Base-by-base conservation (phyloP, 2,329 filamentous ascomycete species). In the Exophiala aquamarina region DNA sequence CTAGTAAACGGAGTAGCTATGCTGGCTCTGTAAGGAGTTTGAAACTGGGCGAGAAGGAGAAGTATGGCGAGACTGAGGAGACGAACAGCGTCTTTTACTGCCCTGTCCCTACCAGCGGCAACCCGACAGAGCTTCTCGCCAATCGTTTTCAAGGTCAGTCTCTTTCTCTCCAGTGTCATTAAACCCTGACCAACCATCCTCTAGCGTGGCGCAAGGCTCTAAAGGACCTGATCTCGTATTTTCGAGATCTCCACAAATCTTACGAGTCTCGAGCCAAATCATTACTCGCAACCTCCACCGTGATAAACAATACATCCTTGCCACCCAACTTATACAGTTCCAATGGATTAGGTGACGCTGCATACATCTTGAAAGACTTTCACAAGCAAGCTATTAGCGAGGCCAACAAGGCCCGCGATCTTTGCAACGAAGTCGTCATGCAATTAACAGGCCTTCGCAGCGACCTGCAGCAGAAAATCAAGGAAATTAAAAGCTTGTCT, bases 401-500 rank as follows among this genome's bases (percentile, higher is more conserved):
- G 64, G 83, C 89, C 11, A 89, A 86, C 68, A 96, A 95, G 70
- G 89, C 92, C 2, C 84, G 80, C 47, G 90, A 95, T 54, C 91
- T 96, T 47, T 89, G 97, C 65, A 84, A 84, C 52, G 92, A 97
- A 63, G 90, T 98, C 37, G 89, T 97, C 55, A 76, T 88, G 41
- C 90, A 92, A 42, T 75, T 98, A 46, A 89, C 85, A 2, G 90
- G 90, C 1, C 73, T 98, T 44, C 77, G 93, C 48, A 91, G 84
- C 61, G 93, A 98, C 66, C 75, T 98, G 14, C 86, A 87, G 52
- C 89, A 94, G 66, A 98, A 98, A 73, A 95, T 95, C 68, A 98
- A 97, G 69, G 93, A 98, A 70, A 98, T 98, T 72, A 95, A 95
- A 71, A 86, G 83, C 57, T 74, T 98, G 13, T 87, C 89, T 4